These are phyloP conservation scores for Ophiostoma pallidulum DNA, from an alignment of 2,329 filamentous ascomycete genomes.

Conservation along the genomic window DNA sequence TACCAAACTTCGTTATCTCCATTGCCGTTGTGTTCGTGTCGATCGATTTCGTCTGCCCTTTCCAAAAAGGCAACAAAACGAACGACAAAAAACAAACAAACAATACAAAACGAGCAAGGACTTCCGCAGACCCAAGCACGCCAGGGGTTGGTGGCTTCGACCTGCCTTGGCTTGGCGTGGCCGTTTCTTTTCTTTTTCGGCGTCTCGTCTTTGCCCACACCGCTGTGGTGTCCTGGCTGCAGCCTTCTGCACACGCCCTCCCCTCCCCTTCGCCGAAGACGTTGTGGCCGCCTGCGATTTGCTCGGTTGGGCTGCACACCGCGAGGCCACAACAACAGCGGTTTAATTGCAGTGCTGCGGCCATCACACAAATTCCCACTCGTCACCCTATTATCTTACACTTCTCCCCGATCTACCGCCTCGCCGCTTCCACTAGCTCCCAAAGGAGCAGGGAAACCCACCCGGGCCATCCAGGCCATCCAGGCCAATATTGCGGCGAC, in stretches of 20 bases:
- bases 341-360: constrained; percentile 1
- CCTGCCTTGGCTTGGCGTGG: neutral
- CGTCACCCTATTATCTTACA: neutral
- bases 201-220: neutral
- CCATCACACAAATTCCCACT: neutral
- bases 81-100: no score
- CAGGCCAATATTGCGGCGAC: neutral
- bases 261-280: constrained; percentile 7
- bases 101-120: no score
- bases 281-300: constrained; percentile 1
- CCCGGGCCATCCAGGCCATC: neutral
- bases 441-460: neutral
- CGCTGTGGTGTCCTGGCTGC: neutral
- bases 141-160: neutral
- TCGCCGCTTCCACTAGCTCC: constrained; percentile 1
- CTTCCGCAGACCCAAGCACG: constrained; percentile 1
- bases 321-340: neutral
- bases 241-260: constrained; percentile 4
- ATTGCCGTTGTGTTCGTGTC: neutral
- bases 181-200: neutral
- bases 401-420: constrained; percentile 7
- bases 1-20: neutral
- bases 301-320: neutral
- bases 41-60: neutral
- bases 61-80: no score